phyloP scores from a whole-genome alignment of 1,284 basidiomycete species.

The Irpex sp. region DNA sequence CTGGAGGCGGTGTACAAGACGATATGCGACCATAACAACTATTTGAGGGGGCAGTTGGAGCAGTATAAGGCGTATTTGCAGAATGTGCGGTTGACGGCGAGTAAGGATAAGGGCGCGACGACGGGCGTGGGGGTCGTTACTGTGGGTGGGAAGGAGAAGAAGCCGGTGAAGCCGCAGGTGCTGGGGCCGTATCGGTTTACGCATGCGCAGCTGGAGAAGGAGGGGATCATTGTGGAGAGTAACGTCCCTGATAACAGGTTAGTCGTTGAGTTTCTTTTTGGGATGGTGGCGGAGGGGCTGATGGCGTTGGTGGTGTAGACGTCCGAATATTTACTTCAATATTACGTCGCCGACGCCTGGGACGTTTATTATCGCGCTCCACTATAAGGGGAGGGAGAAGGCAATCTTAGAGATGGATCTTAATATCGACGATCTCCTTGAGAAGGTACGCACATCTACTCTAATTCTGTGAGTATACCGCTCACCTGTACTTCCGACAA shows the following conservation, averaged over 20 bases:
- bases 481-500: conserved; percentile 6
- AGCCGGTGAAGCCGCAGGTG: conserved; percentile 77
- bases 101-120: conserved; percentile 78
- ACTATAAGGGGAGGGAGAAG: conserved; percentile 99
- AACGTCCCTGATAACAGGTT: conserved; percentile 97
- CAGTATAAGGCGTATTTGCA: conserved; percentile 99
- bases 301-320: conserved; percentile 40
- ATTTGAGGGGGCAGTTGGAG: conserved; percentile 92
- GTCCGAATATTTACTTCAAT: conserved; percentile 98
- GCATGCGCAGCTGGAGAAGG: conserved; percentile 97
- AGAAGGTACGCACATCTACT: conserved; percentile 61
- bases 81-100: conserved; percentile 89
- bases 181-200: conserved; percentile 96
- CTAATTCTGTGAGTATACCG: conserved; percentile 7
- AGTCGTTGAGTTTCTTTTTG: conserved; percentile 24
- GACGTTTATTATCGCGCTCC: conserved; percentile 97
- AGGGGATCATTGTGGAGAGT: conserved; percentile 98
- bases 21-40: conserved; percentile 98
- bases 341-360: conserved; percentile 96
- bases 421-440: conserved; percentile 96
- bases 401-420: conserved; percentile 99
- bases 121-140: conserved; percentile 93
- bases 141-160: conserved; percentile 97
- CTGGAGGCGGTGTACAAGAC: conserved; percentile 98
- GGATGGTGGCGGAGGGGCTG: conserved; percentile 1